Percentiles rank a stretch among this genome's conserved stretches.
Conservation (phyloP, 2,329 filamentous ascomycete genomes). For the Xylaria polymorpha region DNA sequence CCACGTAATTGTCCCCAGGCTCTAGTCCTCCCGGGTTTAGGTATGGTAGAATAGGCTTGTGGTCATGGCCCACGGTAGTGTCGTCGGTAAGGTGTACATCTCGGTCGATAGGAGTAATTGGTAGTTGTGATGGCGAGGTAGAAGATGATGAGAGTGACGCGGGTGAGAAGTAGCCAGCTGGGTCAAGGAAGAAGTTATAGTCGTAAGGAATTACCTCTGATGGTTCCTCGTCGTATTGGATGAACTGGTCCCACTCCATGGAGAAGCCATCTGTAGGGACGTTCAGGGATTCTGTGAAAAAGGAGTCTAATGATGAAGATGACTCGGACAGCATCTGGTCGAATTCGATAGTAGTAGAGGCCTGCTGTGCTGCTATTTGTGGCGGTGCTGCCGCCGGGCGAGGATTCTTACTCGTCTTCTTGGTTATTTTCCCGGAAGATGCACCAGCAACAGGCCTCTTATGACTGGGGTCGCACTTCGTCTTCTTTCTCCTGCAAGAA, state of each 20-base stretch:
- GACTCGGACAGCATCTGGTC: slow-evolving; percentile 37
- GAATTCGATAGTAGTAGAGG: slow-evolving; percentile 32
- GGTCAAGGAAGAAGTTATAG: slow-evolving; percentile 61
- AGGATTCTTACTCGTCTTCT: slow-evolving; percentile 50
- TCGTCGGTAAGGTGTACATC: slow-evolving; percentile 32
- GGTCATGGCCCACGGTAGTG: slow-evolving; percentile 28
- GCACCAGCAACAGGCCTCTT: slow-evolving; percentile 59
- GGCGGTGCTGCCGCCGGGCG: slow-evolving; percentile 42
- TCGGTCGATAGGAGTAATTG: slow-evolving; percentile 46
- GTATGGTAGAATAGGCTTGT: slow-evolving; percentile 55
- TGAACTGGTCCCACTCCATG: slow-evolving; percentile 60
- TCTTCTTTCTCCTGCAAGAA: slow-evolving; percentile 71
- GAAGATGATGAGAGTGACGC: slow-evolving; percentile 45
- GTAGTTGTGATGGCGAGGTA: slow-evolving; percentile 50
- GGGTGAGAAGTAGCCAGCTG: slow-evolving; percentile 57
- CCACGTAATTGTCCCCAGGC: slow-evolving; percentile 60
- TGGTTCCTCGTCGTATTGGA: slow-evolving; percentile 57
- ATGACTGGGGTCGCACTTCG: slow-evolving; percentile 70
- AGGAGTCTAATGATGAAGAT: slow-evolving; percentile 41
- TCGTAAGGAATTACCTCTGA: slow-evolving; percentile 51
- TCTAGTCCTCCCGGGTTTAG: slow-evolving; percentile 52
- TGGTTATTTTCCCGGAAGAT: slow-evolving; percentile 53
- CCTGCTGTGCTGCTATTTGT: slow-evolving; percentile 33
- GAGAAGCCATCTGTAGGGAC: slow-evolving; percentile 35
- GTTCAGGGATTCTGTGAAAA: slow-evolving; percentile 37